phyloP scores from a whole-genome alignment of 2,329 filamentous ascomycete species.

The Penicillium capsulatum region DNA sequence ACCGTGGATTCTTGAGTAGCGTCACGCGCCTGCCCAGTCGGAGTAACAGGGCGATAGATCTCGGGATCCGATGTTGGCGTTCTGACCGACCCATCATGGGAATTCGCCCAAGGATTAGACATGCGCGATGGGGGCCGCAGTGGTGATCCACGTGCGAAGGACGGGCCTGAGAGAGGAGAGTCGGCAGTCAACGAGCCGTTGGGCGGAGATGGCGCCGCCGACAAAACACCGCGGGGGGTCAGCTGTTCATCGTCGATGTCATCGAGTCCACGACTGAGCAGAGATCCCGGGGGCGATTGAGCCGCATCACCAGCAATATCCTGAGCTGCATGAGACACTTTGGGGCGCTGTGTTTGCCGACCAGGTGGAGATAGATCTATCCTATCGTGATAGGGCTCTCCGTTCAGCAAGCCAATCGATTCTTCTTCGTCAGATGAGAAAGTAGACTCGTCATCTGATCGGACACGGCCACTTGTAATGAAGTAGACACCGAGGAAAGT shows the following conservation, averaged over 20 bases:
- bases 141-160: slow-evolving; percentile 27
- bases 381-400: slow-evolving; percentile 36
- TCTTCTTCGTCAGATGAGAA: slow-evolving; percentile 63
- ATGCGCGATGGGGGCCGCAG: slow-evolving; percentile 34
- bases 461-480: slow-evolving; percentile 78
- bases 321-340: slow-evolving; percentile 12
- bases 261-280: slow-evolving; percentile 31
- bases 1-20: slow-evolving; percentile 30
- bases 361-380: slow-evolving; percentile 30
- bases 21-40: slow-evolving; percentile 18
- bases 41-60: slow-evolving; percentile 26
- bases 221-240: slow-evolving; percentile 33
- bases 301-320: slow-evolving; percentile 15
- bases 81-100: slow-evolving; percentile 13
- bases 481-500: slow-evolving; percentile 97
- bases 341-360: slow-evolving; percentile 17
- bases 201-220: slow-evolving; percentile 32
- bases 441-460: slow-evolving; percentile 56
- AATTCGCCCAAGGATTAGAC: slow-evolving; percentile 39
- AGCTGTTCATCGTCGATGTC: slow-evolving; percentile 31
- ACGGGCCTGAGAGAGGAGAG: slow-evolving; percentile 27
- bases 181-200: slow-evolving; percentile 31
- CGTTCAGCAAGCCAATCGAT: slow-evolving; percentile 39
- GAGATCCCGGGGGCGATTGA: slow-evolving; percentile 32
- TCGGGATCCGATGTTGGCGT: slow-evolving; percentile 24